phyloP scores from a whole-genome alignment of 2,329 filamentous ascomycete species.

The Ustilaginoidea virens region DNA sequence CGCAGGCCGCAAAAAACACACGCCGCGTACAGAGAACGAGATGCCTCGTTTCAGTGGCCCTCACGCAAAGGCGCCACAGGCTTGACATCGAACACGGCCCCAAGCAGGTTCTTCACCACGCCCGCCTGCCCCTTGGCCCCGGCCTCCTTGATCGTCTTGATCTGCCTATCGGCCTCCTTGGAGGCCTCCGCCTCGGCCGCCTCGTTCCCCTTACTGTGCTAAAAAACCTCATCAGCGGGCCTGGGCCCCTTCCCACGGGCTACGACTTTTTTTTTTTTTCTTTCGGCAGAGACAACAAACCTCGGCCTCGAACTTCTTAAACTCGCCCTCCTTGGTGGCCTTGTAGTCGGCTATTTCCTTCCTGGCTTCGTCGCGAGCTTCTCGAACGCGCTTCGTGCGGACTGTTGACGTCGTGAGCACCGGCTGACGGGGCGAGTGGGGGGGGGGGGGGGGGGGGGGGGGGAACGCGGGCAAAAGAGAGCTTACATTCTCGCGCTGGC shows the following conservation, averaged over 20 bases:
- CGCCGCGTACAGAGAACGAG: too few species aligned
- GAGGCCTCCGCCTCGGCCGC: slow-evolving; percentile 68
- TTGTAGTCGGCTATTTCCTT: slow-evolving; percentile 94
- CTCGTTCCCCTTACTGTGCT: slow-evolving; percentile 87
- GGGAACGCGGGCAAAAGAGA: not conserved
- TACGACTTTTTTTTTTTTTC: too few species aligned
- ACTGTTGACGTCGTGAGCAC: too few species aligned
- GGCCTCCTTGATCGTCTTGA: slow-evolving; percentile 66
- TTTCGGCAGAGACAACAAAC: slow-evolving; percentile 22
- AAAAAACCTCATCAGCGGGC: too few species aligned
- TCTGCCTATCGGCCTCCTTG: slow-evolving; percentile 59
- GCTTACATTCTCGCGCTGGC: slow-evolving; percentile 78
- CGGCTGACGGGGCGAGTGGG: too few species aligned
- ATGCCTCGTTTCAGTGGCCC: too few species aligned
- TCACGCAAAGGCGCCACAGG: slow-evolving; percentile 47
- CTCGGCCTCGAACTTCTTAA: slow-evolving; percentile 80
- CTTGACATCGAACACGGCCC: slow-evolving; percentile 72
- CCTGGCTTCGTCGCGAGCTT: slow-evolving; percentile 90
- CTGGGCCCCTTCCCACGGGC: too few species aligned
- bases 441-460: not conserved
- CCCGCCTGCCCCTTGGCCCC: slow-evolving; percentile 65
- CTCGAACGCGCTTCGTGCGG: slow-evolving; percentile 93
- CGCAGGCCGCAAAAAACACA: too few species aligned
- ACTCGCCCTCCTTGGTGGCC: slow-evolving; percentile 80
- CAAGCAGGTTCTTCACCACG: slow-evolving; percentile 71